Percentiles rank a stretch among this genome's conserved stretches.
Evolutionary conservation across 108 stramenopile species (phyloP).

Genomic region (Nitzschia palea): DNA sequence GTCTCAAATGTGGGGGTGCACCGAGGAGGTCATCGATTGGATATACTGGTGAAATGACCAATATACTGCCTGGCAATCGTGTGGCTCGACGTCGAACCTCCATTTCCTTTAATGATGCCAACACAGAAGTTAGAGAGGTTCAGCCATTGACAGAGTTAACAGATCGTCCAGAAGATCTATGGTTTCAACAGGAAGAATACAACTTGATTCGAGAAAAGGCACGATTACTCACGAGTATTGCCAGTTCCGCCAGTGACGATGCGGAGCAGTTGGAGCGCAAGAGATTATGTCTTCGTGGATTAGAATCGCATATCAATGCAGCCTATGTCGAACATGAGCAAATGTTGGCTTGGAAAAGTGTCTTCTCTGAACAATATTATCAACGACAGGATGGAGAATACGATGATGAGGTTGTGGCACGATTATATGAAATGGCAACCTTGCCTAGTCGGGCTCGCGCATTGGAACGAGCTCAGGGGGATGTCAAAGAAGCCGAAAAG

Average conservation of each 20-base stretch:
- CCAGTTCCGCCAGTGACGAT: not conserved
- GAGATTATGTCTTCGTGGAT: conserved; percentile 9
- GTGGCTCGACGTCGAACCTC: conserved; percentile 18
- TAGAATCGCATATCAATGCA: conserved; percentile 9
- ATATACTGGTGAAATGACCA: conserved; percentile 18
- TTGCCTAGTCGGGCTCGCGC: conserved; percentile 17
- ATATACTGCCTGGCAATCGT: conserved; percentile 13
- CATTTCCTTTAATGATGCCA: conserved; percentile 7
- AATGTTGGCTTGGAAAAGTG: conserved; percentile 8
- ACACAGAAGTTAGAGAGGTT: conserved; percentile 8
- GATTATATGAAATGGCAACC: conserved; percentile 9
- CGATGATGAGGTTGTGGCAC: conserved; percentile 14
- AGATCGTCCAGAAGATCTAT: conserved; percentile 12
- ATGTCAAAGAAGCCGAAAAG: conserved; percentile 9
- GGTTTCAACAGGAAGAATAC: conserved; percentile 24
- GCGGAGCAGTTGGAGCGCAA: not conserved
- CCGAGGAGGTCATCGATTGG: conserved; percentile 14
- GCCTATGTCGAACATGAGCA: conserved; percentile 14
- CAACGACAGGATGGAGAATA: conserved; percentile 13
- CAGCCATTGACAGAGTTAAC: conserved; percentile 1
- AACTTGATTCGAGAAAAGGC: conserved; percentile 15
- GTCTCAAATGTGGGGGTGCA: conserved; percentile 10
- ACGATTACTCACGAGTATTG: not conserved
- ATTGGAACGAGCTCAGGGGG: conserved; percentile 8
- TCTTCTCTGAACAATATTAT: conserved; percentile 17